Evolutionary conservation across 352 stramenopile species (phyloP).

Genomic region (Phytophthora palmivora): DNA sequence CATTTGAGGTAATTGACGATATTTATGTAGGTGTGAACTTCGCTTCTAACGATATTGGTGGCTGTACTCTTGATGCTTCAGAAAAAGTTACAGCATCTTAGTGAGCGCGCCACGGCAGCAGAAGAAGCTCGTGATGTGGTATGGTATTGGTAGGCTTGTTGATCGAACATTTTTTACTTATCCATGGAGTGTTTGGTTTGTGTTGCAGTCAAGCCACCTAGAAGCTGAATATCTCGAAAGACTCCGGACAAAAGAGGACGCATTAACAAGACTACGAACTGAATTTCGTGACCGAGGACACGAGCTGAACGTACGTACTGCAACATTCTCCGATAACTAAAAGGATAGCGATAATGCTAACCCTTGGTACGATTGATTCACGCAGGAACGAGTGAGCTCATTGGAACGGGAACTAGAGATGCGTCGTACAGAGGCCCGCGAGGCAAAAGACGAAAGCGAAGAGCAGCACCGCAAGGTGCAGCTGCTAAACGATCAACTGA

Average conservation of each 20-base stretch:
- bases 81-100: slow-evolving; percentile 57
- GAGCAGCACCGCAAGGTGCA: slow-evolving; percentile 71
- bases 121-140: slow-evolving; percentile 73
- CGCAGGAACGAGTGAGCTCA: slow-evolving; percentile 44
- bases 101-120: slow-evolving; percentile 51
- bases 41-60: neutral
- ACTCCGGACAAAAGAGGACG: slow-evolving; percentile 59
- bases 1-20: slow-evolving; percentile 49
- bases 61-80: no score
- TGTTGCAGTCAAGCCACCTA: slow-evolving; percentile 43
- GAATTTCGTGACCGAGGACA: slow-evolving; percentile 62
- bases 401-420: slow-evolving; percentile 72
- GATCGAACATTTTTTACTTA: no score
- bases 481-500: slow-evolving; percentile 74
- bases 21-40: neutral
- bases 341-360: neutral
- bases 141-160: slow-evolving; percentile 6
- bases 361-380: neutral
- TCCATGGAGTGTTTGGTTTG: neutral
- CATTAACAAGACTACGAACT: slow-evolving; percentile 51
- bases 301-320: slow-evolving; percentile 55
- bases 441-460: slow-evolving; percentile 66
- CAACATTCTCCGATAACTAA: neutral
- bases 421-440: slow-evolving; percentile 57
- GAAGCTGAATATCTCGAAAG: slow-evolving; percentile 58